Evolutionary conservation across 2,329 filamentous ascomycete species (phyloP), one percentile per base, ranked within the genome.

Genomic region (Canariomyces notabilis): DNA sequence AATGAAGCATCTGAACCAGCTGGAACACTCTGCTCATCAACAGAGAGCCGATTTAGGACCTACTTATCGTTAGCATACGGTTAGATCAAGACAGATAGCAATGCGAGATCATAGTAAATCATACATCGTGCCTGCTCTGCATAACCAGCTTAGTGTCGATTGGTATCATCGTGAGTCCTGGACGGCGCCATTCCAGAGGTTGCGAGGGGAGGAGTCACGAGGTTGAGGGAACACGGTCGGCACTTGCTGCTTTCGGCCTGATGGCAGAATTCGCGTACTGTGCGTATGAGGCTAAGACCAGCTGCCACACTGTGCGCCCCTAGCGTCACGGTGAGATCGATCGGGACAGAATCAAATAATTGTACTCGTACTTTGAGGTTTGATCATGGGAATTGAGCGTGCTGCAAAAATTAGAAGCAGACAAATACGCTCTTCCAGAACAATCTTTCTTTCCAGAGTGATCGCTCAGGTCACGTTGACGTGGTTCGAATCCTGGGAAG

Each of bases 101-200:
- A 35, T 33, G n/a, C 19, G 11, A 33, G 41, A 34, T 21, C 14
- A 44, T 15, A 38, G 36, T 36, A 40, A 35, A 20, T 16, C 43
- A 42, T 46, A 46, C 42, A 45, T 31, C n/a, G 26, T 37, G 18
- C 11, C 26, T 12, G 7, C 7, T 29, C 14, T 29, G 26, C 26
- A 18, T 2, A 11, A 16, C 8, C 3, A 15, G n/a, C 22, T 15
- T 15, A 29, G 11, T 35, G 42, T 22, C 32, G 47, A 16, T 33
- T 18, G 15, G n/a, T 15, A 35, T n/a, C 37, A 15, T 42, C 33
- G 18, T 23, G 18, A 31, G 15, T 26, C 19, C 20, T 37, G 26
- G 36, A 29, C 23, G 22, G 44, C 44, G 19, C 31, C 34, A 36
- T 52, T 51, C 38, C 29, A 18, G 46, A 55, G 32, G 51, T 55